These are phyloP conservation scores for Tieghemiomyces parasiticus DNA, from an alignment of 192 early-diverging fungal species.

Conservation along the genomic window DNA sequence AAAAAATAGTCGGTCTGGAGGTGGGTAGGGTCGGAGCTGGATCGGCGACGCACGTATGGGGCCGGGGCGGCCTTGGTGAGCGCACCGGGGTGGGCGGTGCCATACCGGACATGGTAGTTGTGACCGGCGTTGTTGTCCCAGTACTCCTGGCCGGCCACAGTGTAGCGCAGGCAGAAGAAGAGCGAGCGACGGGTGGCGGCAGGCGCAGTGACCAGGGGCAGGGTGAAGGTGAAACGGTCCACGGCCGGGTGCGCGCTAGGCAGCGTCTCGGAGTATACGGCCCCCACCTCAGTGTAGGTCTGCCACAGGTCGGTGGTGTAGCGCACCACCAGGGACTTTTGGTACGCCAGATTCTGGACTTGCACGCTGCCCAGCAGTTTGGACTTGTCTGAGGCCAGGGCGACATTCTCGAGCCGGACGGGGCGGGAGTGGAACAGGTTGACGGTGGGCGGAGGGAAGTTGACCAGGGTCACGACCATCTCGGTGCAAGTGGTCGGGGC, in stretches of 20 bases:
- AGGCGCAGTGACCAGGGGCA: constrained; percentile 35
- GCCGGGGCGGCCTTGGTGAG: background rate
- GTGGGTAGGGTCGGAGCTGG: constrained; percentile 11
- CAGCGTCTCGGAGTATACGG: constrained; percentile 43
- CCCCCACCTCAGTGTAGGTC: constrained; percentile 45
- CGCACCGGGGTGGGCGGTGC: background rate
- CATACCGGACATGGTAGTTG: constrained; percentile 57
- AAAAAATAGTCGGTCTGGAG: constrained; percentile 10
- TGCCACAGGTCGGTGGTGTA: constrained; percentile 77
- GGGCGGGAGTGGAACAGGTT: constrained; percentile 26
- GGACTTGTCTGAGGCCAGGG: constrained; percentile 31
- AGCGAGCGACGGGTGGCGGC: constrained; percentile 22
- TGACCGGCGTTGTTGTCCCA: constrained; percentile 92
- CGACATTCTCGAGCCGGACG: constrained; percentile 41
- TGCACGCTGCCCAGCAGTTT: constrained; percentile 46
- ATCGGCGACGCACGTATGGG: background rate
- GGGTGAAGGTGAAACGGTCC: constrained; percentile 55
- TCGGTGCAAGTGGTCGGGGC: background rate
- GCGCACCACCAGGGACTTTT: constrained; percentile 65
- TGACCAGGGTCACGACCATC: constrained; percentile 21
- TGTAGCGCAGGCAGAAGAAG: constrained; percentile 49
- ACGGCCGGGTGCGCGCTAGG: constrained; percentile 29
- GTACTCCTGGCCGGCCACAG: constrained; percentile 49
- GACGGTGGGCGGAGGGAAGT: constrained; percentile 24
- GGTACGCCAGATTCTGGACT: constrained; percentile 75